Evolutionary conservation across 2,329 filamentous ascomycete species (phyloP).

Genomic region (Fusarium floridanum): DNA sequence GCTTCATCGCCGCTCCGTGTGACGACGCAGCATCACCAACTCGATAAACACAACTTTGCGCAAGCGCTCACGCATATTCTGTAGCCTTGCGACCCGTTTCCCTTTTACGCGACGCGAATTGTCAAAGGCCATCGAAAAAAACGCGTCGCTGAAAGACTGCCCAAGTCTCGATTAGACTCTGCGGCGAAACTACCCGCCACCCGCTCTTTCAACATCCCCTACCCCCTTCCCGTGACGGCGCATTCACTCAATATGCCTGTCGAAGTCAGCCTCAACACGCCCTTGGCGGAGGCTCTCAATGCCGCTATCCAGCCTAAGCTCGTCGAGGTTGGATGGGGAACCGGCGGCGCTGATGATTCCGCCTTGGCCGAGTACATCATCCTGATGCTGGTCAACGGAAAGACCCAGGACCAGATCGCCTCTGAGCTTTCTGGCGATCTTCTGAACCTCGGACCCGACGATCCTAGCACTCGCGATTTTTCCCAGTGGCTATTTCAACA

Average conservation of each 20-base stretch:
- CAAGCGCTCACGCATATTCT: slow-evolving; percentile 14
- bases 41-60: slow-evolving; percentile 21
- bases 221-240: slow-evolving; percentile 14
- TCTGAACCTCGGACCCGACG: slow-evolving; percentile 83
- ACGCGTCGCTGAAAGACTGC: slow-evolving; percentile 43
- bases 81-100: slow-evolving; percentile 34
- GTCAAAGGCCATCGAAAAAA: slow-evolving; percentile 22
- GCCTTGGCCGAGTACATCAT: slow-evolving; percentile 96
- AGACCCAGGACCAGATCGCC: slow-evolving; percentile 90
- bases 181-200: slow-evolving; percentile 42
- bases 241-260: slow-evolving; percentile 74
- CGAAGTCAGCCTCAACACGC: slow-evolving; percentile 81
- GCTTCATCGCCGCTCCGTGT: slow-evolving; percentile 36
- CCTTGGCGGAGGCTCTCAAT: slow-evolving; percentile 86
- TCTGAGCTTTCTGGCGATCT: slow-evolving; percentile 90
- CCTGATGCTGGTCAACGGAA: slow-evolving; percentile 96
- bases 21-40: slow-evolving; percentile 32
- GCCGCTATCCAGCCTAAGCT: slow-evolving; percentile 89
- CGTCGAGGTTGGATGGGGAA: slow-evolving; percentile 91
- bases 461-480: slow-evolving; percentile 85
- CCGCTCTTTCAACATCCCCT: slow-evolving; percentile 17
- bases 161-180: slow-evolving; percentile 29
- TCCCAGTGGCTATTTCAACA: slow-evolving; percentile 94
- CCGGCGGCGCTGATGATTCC: slow-evolving; percentile 80
- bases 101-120: slow-evolving; percentile 46